Evolutionary conservation across 2,329 filamentous ascomycete species (phyloP).

Genomic region (Colletotrichum liaoningense): DNA sequence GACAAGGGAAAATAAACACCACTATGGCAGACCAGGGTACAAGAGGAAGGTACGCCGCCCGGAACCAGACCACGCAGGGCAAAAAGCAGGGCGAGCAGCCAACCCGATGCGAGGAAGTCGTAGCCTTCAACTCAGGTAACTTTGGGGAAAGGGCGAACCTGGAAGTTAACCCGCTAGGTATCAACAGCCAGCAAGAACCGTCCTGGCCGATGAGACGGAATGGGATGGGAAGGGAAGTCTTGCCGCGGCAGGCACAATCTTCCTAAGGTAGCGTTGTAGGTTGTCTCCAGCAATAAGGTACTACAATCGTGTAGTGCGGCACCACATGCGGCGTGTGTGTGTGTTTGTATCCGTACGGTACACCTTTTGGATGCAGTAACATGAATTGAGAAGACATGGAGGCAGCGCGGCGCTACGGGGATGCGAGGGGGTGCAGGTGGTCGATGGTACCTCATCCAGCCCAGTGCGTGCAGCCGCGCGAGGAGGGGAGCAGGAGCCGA

Average conservation of each 20-base stretch:
- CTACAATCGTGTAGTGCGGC: not conserved
- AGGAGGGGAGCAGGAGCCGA: slow-evolving; percentile 28
- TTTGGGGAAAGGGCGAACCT: slow-evolving; percentile 4
- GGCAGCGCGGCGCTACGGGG: slow-evolving; percentile 21
- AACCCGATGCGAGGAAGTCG: slow-evolving; percentile 21
- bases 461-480: slow-evolving; percentile 21
- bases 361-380: slow-evolving; percentile 29
- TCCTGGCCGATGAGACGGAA: not conserved
- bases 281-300: not conserved
- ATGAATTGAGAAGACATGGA: slow-evolving; percentile 20
- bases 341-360: not conserved
- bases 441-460: slow-evolving; percentile 15
- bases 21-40: slow-evolving; percentile 11
- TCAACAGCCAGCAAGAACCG: slow-evolving; percentile 2
- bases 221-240: not conserved
- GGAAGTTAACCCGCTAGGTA: not conserved
- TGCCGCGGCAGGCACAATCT: slow-evolving; percentile 21
- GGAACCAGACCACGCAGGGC: slow-evolving; percentile 23
- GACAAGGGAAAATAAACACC: slow-evolving; percentile 20
- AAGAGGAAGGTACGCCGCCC: not conserved
- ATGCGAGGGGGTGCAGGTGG: slow-evolving; percentile 14
- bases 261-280: not conserved
- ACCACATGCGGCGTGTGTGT: not conserved
- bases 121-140: not conserved
- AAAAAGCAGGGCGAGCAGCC: slow-evolving; percentile 2